Conservation (phyloP, 208 protist genomes). For the Entamoeba nuttalli region DNA sequence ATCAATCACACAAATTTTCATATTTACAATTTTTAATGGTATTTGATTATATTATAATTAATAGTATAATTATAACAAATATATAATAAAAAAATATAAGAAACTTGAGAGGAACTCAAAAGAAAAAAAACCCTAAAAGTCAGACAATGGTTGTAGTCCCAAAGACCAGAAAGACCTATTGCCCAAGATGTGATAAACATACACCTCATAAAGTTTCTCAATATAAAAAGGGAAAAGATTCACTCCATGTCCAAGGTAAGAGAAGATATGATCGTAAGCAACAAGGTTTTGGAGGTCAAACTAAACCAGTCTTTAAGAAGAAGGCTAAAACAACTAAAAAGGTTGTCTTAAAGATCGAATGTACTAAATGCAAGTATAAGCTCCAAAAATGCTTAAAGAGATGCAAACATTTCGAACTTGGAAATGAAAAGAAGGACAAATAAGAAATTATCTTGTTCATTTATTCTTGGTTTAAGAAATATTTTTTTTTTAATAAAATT, state of each 20-base stretch:
- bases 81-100: not conserved
- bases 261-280: constrained; percentile 98
- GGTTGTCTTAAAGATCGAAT: constrained; percentile 1
- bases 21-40: not conserved
- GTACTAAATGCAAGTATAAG: constrained; percentile 4
- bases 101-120: not conserved
- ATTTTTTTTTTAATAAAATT: no score
- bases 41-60: not conserved
- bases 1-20: not conserved
- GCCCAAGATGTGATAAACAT: constrained; percentile 64
- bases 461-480: no score
- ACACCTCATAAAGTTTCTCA: constrained; percentile 73
- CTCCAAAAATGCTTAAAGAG: not conserved
- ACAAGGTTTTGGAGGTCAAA: constrained; percentile 98
- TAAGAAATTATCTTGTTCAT: no score
- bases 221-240: constrained; percentile 96
- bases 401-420: not conserved
- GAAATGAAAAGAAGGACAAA: not conserved
- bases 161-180: constrained; percentile 58
- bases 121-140: not conserved
- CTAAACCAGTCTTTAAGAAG: constrained; percentile 99
- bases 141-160: constrained; percentile 48
- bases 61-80: not conserved
- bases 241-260: constrained; percentile 89
- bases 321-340: constrained; percentile 59